Base-by-base conservation (phyloP, 345 rosid species). In the Dipteronia dyeriana region DNA sequence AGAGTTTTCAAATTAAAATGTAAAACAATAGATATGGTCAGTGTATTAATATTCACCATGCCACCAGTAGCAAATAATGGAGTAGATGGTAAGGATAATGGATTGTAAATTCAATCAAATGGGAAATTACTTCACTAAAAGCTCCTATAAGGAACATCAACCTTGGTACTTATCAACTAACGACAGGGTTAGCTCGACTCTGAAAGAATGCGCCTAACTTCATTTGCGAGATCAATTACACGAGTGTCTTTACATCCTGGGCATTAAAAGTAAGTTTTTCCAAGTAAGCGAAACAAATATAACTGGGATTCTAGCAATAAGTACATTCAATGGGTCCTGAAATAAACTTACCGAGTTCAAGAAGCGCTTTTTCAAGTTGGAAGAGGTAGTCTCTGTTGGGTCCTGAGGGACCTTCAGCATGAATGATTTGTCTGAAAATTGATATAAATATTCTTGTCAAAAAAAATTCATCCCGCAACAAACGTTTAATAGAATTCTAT, bases 321-420 rank as follows among this genome's bases (percentile, higher is more conserved):
- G 70, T 23, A 51, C 59, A 59, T 64, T 47, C 25, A 26, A 34
- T 16, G 13, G 66, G 26, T 26, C 38, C 7, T 6, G 23, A 75
- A 20, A 9, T 5, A 63, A 56, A 0, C 66, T 85, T 75, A 90
- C 96, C 96, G 20, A 89, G 77, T 81, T 91, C 78, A 67, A 78
- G 78, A 31, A 95, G 95, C 76, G 96, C 93, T 43, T 66, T 75
- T 83, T 92, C 98, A 31, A 95, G 91, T 23, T 91, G 87, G 84
- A 93, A 91, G 68, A 93, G 91, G 76, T 90, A 91, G 73, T 91
- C 97, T 88, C 95, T 91, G 87, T 91, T 91, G 57, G 99, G 96
- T 73, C 98, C 99, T 17, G 99, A 95, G 34, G 99, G 99, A 65
- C 99, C 99, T 88, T 87, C 70, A 3, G 97, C 93, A 19, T 79